Evolutionary conservation across 495 filamentous ascomycete genomes (phyloP).

Genomic region (Penicillium atrosanguineum): DNA sequence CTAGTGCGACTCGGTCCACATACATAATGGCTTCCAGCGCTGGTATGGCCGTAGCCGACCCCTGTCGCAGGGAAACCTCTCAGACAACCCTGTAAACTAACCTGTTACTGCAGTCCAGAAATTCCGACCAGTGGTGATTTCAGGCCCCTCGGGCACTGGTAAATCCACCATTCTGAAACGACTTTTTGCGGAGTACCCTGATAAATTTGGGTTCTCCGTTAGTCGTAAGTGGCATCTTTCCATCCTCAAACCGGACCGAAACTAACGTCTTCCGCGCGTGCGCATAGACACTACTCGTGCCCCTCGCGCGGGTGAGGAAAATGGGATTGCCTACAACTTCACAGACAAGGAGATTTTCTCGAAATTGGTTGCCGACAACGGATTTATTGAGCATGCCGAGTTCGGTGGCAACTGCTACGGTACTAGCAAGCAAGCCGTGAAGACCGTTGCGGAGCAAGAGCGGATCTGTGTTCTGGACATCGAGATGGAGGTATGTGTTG

Average conservation of each 20-base stretch:
- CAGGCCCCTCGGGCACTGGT: slow-evolving; percentile 80
- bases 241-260: not conserved
- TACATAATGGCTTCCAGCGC: slow-evolving; percentile 30
- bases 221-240: slow-evolving; percentile 46
- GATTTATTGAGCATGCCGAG: slow-evolving; percentile 85
- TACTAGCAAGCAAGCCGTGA: slow-evolving; percentile 73
- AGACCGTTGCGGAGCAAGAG: slow-evolving; percentile 62
- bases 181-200: slow-evolving; percentile 65
- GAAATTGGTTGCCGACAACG: slow-evolving; percentile 61
- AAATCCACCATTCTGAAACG: slow-evolving; percentile 83
- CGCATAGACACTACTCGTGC: slow-evolving; percentile 67
- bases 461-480: slow-evolving; percentile 63
- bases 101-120: slow-evolving; percentile 24
- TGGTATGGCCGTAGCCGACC: slow-evolving; percentile 15
- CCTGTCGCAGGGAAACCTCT: not conserved
- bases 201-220: slow-evolving; percentile 77
- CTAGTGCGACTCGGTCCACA: slow-evolving; percentile 1
- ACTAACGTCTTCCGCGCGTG: not conserved
- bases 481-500: slow-evolving; percentile 74
- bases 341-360: slow-evolving; percentile 66
- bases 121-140: slow-evolving; percentile 75
- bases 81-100: not conserved
- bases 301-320: slow-evolving; percentile 71
- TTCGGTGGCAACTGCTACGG: slow-evolving; percentile 91
- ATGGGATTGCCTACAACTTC: slow-evolving; percentile 84